These are phyloP conservation scores for Aspergillus floridensis DNA, from an alignment of 2,329 filamentous ascomycete species.

Conservation along the genomic window DNA sequence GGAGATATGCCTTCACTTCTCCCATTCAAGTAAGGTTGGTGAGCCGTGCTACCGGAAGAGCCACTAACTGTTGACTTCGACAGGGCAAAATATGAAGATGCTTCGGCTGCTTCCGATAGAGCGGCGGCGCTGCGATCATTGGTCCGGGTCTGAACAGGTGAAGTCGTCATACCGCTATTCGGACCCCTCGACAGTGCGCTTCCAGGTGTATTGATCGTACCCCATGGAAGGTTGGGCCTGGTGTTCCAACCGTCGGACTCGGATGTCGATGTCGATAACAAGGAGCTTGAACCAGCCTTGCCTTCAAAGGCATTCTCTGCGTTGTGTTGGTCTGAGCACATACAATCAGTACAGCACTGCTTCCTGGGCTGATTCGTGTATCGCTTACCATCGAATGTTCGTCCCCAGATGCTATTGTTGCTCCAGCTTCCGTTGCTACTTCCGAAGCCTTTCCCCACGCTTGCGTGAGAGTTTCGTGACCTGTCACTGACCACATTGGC, in stretches of 20 bases:
- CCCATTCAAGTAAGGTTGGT: slow-evolving; percentile 36
- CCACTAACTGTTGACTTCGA: slow-evolving; percentile 44
- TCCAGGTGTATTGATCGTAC: slow-evolving; percentile 48
- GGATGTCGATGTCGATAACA: slow-evolving; percentile 67
- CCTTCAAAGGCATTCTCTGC: slow-evolving; percentile 44
- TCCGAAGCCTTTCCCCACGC: slow-evolving; percentile 46
- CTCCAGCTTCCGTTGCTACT: slow-evolving; percentile 45
- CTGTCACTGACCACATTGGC: slow-evolving; percentile 36
- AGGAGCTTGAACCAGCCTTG: slow-evolving; percentile 67
- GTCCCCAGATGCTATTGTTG: slow-evolving; percentile 55
- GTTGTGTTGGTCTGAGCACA: slow-evolving; percentile 26
- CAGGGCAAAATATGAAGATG: slow-evolving; percentile 48
- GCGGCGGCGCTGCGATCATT: slow-evolving; percentile 41
- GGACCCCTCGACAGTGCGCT: slow-evolving; percentile 46
- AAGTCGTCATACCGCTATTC: slow-evolving; percentile 51
- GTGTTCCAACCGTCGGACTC: slow-evolving; percentile 64
- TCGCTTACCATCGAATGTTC: slow-evolving; percentile 40
- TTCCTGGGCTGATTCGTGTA: background rate
- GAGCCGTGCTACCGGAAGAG: slow-evolving; percentile 20
- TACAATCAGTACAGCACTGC: background rate
- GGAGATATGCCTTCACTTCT: slow-evolving; percentile 34
- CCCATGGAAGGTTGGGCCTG: slow-evolving; percentile 59
- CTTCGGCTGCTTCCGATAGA: slow-evolving; percentile 45
- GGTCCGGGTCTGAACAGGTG: slow-evolving; percentile 57
- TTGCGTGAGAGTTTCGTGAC: slow-evolving; percentile 37